Conservation (phyloP, 176 grass and related monocot genomes). For the Oryza coarctata region DNA sequence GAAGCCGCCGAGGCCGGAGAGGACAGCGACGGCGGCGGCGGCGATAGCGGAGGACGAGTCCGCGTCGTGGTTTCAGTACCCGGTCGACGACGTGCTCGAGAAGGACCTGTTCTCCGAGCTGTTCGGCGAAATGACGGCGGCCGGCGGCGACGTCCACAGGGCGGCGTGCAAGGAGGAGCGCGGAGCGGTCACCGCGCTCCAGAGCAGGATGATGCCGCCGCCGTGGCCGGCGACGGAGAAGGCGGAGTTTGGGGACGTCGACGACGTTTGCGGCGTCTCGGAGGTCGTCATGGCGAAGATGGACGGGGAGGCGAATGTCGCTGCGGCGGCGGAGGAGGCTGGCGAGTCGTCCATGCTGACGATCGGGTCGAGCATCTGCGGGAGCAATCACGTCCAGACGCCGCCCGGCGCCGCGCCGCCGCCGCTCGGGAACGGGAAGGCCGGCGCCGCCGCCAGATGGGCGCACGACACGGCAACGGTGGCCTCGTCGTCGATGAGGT, state of each 20-base stretch:
- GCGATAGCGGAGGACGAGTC: conserved; percentile 37
- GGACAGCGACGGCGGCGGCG: background rate
- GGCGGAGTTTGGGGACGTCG: background rate
- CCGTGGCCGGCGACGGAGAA: background rate
- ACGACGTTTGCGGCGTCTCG: background rate
- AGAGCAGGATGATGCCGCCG: conserved; percentile 44
- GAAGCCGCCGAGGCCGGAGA: conserved; percentile 37
- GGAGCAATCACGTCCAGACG: conserved; percentile 48
- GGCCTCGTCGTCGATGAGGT: conserved; percentile 31
- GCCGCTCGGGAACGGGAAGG: background rate
- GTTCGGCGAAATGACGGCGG: conserved; percentile 34
- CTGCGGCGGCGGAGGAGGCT: background rate
- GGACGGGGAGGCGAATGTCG: background rate
- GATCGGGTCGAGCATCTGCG: conserved; percentile 49
- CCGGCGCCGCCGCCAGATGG: background rate
- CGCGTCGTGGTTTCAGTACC: conserved; percentile 55
- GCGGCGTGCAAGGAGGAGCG: conserved; percentile 29
- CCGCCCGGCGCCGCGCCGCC: background rate
- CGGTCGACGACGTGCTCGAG: conserved; percentile 38
- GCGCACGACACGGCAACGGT: background rate
- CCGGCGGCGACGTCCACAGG: background rate
- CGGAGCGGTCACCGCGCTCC: background rate
- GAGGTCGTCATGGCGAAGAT: background rate
- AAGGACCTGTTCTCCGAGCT: conserved; percentile 61
- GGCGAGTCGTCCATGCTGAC: conserved; percentile 55